phyloP scores from a whole-genome alignment of 148 eudicot genomes.

The Nepenthes gracilis region DNA sequence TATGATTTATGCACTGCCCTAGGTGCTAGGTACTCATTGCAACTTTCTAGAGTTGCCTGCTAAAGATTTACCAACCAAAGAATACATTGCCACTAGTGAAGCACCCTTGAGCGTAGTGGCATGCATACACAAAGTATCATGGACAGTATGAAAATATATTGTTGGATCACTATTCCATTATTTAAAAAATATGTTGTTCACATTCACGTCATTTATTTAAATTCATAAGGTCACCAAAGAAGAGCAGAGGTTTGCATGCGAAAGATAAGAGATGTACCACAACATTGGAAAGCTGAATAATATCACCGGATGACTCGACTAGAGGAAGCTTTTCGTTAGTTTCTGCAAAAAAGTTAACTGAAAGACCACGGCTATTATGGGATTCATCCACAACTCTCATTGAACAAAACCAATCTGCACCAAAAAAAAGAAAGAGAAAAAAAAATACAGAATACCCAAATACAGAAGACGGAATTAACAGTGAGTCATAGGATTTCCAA shows the following conservation, averaged over 20 bases:
- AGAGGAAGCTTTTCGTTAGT: constrained; percentile 54
- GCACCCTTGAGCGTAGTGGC: no score
- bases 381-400: constrained; percentile 65
- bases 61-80: no score
- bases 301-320: constrained; percentile 54
- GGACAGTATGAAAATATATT: no score
- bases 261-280: constrained; percentile 19
- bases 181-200: no score
- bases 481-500: background rate
- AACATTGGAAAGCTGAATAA: constrained; percentile 49
- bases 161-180: no score
- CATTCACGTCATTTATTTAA: no score
- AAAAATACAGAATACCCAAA: constrained; percentile 1
- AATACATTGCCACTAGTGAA: no score
- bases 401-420: constrained; percentile 60
- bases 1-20: no score
- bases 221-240: background rate
- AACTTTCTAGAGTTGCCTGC: no score
- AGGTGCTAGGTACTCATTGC: no score
- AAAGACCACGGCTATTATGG: constrained; percentile 37
- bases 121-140: no score
- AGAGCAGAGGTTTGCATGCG: background rate
- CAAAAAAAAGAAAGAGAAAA: background rate
- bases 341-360: constrained; percentile 56
- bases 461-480: background rate